Conservation (phyloP, 805 yeast genomes). For the Zygotorulaspora chibaensis region DNA sequence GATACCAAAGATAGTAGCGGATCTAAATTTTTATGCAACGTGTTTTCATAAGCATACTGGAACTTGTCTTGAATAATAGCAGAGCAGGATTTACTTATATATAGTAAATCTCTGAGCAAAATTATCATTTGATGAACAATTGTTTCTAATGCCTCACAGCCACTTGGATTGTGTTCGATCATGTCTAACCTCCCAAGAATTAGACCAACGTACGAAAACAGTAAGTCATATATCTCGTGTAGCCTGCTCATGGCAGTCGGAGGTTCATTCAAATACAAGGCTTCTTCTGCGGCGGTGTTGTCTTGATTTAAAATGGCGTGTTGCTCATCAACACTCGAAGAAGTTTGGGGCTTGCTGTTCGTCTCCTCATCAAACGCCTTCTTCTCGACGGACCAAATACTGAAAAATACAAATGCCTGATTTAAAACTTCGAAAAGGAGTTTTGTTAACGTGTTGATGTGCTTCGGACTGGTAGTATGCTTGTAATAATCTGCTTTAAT, state of each 20-base stretch:
- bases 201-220: slow-evolving; percentile 59
- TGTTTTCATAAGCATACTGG: slow-evolving; percentile 27
- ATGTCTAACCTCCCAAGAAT: slow-evolving; percentile 74
- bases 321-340: not conserved
- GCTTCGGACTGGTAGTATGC: slow-evolving; percentile 53
- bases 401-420: slow-evolving; percentile 59
- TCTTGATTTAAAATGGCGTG: not conserved
- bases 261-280: slow-evolving; percentile 44
- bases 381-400: slow-evolving; percentile 68
- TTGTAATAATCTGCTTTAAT: slow-evolving; percentile 70
- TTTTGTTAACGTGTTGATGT: slow-evolving; percentile 57
- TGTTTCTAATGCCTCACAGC: slow-evolving; percentile 63
- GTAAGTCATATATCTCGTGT: slow-evolving; percentile 56
- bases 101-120: slow-evolving; percentile 57
- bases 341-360: not conserved
- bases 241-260: slow-evolving; percentile 63
- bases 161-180: slow-evolving; percentile 66
- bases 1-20: slow-evolving; percentile 56
- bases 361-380: slow-evolving; percentile 39
- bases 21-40: slow-evolving; percentile 47
- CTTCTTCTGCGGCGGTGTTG: not conserved
- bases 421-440: slow-evolving; percentile 64
- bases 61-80: slow-evolving; percentile 33
- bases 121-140: slow-evolving; percentile 66
- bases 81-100: slow-evolving; percentile 50